Conservation (phyloP, 1,284 basidiomycete genomes). For the Ustanciosporium gigantosporum region DNA sequence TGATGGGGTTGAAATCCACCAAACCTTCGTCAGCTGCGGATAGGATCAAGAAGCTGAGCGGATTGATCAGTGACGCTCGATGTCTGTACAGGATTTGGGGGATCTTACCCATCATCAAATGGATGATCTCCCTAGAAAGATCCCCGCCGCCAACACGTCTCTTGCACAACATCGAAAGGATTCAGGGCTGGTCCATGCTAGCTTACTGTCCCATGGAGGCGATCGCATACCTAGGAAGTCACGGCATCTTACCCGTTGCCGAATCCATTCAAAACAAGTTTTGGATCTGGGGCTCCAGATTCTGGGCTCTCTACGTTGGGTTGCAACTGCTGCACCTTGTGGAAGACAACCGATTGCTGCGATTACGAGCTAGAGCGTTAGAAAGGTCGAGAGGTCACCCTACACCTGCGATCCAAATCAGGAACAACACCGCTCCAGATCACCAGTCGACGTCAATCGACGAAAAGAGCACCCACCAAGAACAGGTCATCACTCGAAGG, state of each 20-base stretch:
- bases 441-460: conserved; percentile 1
- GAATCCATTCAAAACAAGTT: conserved; percentile 40
- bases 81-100: conserved; percentile 58
- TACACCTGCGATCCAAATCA: conserved; percentile 22
- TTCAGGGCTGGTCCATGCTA: conserved; percentile 60
- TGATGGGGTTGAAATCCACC: conserved; percentile 31
- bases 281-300: conserved; percentile 50
- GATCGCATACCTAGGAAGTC: conserved; percentile 54
- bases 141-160: conserved; percentile 50
- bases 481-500: conserved; percentile 49
- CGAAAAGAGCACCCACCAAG: conserved; percentile 37
- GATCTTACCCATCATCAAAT: conserved; percentile 59
- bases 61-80: conserved; percentile 52
- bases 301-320: conserved; percentile 58
- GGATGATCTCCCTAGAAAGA: conserved; percentile 57
- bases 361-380: conserved; percentile 54
- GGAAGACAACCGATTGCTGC: conserved; percentile 58
- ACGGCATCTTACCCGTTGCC: conserved; percentile 51
- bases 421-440: conserved; percentile 9
- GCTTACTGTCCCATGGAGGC: conserved; percentile 60
- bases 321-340: conserved; percentile 58
- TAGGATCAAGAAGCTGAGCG: conserved; percentile 36
- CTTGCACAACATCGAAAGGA: conserved; percentile 57
- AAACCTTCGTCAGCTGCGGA: conserved; percentile 36
- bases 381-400: conserved; percentile 57